Evolutionary conservation across 2,329 filamentous ascomycete genomes (phyloP).

Genomic region (Aspergillus flavus): DNA sequence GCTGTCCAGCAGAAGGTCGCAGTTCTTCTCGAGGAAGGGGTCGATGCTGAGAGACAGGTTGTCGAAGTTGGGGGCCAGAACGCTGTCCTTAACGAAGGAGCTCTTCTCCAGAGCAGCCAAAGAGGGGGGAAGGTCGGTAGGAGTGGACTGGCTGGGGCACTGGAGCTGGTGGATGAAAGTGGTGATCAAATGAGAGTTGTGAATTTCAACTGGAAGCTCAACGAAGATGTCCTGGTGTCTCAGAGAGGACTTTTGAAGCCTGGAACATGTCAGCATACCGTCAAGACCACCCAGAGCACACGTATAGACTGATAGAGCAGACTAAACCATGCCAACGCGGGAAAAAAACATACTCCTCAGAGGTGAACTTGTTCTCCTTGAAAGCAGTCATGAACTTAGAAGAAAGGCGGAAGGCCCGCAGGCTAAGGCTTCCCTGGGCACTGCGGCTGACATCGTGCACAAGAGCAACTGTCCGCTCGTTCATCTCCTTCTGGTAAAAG

Average conservation of each 20-base stretch:
- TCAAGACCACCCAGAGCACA: not conserved
- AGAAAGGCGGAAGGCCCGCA: conserved; percentile 91
- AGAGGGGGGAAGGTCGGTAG: conserved; percentile 75
- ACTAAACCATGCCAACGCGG: not conserved
- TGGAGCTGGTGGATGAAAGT: conserved; percentile 94
- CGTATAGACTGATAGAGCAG: not conserved
- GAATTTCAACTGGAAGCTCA: conserved; percentile 84
- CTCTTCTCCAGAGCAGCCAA: conserved; percentile 75
- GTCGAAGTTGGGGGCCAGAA: conserved; percentile 86
- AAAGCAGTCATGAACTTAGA: conserved; percentile 83
- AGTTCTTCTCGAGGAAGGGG: conserved; percentile 97
- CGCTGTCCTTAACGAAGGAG: conserved; percentile 58
- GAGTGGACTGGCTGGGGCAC: conserved; percentile 62
- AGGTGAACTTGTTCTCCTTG: conserved; percentile 97
- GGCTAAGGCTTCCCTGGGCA: conserved; percentile 84
- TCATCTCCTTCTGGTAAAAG: conserved; percentile 91
- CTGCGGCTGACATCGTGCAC: conserved; percentile 96
- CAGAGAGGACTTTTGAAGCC: conserved; percentile 91
- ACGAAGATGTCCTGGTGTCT: conserved; percentile 91
- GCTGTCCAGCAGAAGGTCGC: conserved; percentile 91
- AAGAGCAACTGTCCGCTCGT: conserved; percentile 82
- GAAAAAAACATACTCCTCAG: conserved; percentile 73
- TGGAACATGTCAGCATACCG: conserved; percentile 44
- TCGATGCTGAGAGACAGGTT: conserved; percentile 91
- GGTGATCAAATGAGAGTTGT: conserved; percentile 97